Evolutionary conservation across 495 filamentous ascomycete genomes (phyloP).

Genomic region (Chaetomium tenue): DNA sequence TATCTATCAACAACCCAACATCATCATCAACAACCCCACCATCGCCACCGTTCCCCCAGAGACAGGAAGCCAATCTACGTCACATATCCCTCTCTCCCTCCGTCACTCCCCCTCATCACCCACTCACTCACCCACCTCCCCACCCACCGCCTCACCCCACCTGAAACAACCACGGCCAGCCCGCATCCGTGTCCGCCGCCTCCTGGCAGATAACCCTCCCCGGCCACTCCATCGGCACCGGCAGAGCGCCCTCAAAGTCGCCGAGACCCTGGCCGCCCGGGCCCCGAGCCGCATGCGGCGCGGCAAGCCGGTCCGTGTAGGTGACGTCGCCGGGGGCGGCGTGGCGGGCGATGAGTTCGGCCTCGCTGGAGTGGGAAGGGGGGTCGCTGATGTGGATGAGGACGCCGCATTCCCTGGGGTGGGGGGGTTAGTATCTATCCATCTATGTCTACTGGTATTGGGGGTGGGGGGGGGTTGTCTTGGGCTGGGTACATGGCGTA

Average conservation of each 20-base stretch:
- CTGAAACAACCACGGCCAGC: constrained; percentile 22
- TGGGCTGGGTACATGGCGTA: background rate
- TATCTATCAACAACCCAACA: too few relatives aligned
- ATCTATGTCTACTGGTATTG: background rate
- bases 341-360: too few relatives aligned
- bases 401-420: constrained; percentile 77
- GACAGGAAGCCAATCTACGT: too few relatives aligned
- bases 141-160: too few relatives aligned
- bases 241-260: constrained; percentile 56
- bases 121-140: too few relatives aligned
- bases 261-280: constrained; percentile 16
- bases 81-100: too few relatives aligned
- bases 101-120: background rate
- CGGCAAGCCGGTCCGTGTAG: background rate
- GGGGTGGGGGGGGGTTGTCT: background rate
- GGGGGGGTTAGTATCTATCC: too few relatives aligned
- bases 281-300: background rate
- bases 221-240: constrained; percentile 71
- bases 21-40: too few relatives aligned
- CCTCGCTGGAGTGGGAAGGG: too few relatives aligned
- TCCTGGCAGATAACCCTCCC: constrained; percentile 29
- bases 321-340: background rate
- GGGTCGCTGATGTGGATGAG: constrained; percentile 51
- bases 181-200: background rate
- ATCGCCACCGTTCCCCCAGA: too few relatives aligned